A percentile compares a stretch with the other conserved stretches of the same genome.
Conservation (phyloP, 2,329 filamentous ascomycete species). For the Curvularia sp. region DNA sequence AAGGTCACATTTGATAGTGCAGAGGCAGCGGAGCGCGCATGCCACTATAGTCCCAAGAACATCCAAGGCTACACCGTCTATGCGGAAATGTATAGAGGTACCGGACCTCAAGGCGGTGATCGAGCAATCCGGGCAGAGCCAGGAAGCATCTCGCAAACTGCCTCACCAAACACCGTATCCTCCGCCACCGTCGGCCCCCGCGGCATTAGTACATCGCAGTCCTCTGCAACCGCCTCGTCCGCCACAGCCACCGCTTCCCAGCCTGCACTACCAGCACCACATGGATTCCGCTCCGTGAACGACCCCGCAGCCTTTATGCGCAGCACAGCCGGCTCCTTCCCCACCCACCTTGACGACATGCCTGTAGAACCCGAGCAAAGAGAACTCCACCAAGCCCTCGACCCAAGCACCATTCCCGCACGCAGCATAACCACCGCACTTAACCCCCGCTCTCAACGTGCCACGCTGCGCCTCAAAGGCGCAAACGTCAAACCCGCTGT, state of each 20-base stretch:
- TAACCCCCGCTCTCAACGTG: slow-evolving; percentile 28
- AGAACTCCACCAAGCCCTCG: slow-evolving; percentile 46
- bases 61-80: slow-evolving; percentile 57
- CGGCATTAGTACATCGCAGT: slow-evolving; percentile 32
- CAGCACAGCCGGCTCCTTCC: slow-evolving; percentile 34
- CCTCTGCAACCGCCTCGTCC: slow-evolving; percentile 51
- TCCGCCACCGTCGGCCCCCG: slow-evolving; percentile 41
- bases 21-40: slow-evolving; percentile 57
- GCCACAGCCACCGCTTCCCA: slow-evolving; percentile 48
- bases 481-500: slow-evolving; percentile 49
- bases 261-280: slow-evolving; percentile 20
- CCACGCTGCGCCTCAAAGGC: slow-evolving; percentile 41
- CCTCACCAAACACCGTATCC: slow-evolving; percentile 46
- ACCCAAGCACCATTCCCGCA: slow-evolving; percentile 20
- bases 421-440: slow-evolving; percentile 32
- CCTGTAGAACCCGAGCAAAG: slow-evolving; percentile 11
- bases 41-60: slow-evolving; percentile 55
- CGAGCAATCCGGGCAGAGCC: slow-evolving; percentile 50
- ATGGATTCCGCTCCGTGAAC: slow-evolving; percentile 30
- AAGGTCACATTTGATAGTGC: slow-evolving; percentile 61
- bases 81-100: slow-evolving; percentile 57
- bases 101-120: slow-evolving; percentile 53
- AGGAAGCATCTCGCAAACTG: slow-evolving; percentile 37
- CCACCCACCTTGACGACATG: slow-evolving; percentile 30
- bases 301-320: slow-evolving; percentile 26